Evolutionary conservation across 2,329 filamentous ascomycete species (phyloP).

Genomic region (Claviceps spartinae): DNA sequence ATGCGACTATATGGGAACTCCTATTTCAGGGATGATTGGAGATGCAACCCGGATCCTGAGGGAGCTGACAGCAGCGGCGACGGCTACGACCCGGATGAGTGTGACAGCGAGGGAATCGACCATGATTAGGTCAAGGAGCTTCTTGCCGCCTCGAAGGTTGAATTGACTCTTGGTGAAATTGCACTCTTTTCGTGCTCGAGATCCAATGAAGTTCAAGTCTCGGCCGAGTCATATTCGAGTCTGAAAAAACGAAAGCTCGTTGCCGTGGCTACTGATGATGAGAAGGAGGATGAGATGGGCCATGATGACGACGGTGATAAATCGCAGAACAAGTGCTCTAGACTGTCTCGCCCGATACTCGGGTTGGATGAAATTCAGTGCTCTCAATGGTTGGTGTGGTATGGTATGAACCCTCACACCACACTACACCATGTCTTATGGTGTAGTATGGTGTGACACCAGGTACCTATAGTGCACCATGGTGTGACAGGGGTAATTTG

Average conservation of each 20-base stretch:
- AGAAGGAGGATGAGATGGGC: slow-evolving; percentile 14
- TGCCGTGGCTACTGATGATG: slow-evolving; percentile 14
- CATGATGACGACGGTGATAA: slow-evolving; percentile 12
- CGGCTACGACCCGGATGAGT: too few relatives aligned
- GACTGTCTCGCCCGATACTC: neutral
- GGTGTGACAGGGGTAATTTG: too few relatives aligned
- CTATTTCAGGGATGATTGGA: too few relatives aligned
- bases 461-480: too few relatives aligned
- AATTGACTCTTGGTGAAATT: neutral
- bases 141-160: slow-evolving; percentile 7
- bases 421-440: too few relatives aligned
- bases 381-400: too few relatives aligned
- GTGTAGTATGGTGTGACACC: too few relatives aligned
- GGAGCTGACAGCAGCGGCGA: slow-evolving; percentile 3
- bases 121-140: slow-evolving; percentile 14
- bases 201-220: slow-evolving; percentile 6
- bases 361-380: neutral
- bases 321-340: neutral
- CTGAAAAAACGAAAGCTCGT: slow-evolving; percentile 15
- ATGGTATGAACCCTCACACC: too few relatives aligned
- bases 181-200: slow-evolving; percentile 1
- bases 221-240: slow-evolving; percentile 1
- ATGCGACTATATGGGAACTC: slow-evolving; percentile 1
- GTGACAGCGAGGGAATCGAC: too few relatives aligned
- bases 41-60: neutral